Base-by-base conservation (phyloP, 2,329 filamentous ascomycete species). In the Plectosphaerella sp. region DNA sequence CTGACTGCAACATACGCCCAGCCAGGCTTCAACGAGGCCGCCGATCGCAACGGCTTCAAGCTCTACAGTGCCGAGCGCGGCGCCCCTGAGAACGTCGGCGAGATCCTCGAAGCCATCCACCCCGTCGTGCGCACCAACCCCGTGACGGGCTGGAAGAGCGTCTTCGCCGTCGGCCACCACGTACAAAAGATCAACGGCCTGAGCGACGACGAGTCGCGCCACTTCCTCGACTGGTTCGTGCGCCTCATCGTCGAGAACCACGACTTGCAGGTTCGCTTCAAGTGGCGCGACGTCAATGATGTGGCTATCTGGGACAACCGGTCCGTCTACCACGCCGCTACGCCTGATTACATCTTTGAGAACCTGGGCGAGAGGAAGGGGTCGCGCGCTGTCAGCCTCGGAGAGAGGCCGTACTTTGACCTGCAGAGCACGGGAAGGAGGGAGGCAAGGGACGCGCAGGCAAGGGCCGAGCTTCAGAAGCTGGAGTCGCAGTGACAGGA, bases 221-320 rank as follows among this genome's bases (percentile, higher is more conserved):
- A 71, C 43, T 65, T 82, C n/a, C 65, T 81, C 2, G 61, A 72
- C n/a, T 78, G 75, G 73, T 79, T 83, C 55, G 63, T 76, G 8
- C 64, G 72, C 37, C 64, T 82, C 11, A 66, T 83, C 1, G 68
- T 73, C 43, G 73, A 80, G 59, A 82, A 82, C 59, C 79, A 83
- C 58, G 78, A 82, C 58, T 62, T 82, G 43, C 79, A 83, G 63
- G 75, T 81, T 2, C 66, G 77, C 4, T 63, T 67, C 52, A 64
- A 63, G 52, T 78, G 75, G 75, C 57, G 69, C 53, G 64, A 70
- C 45, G 62, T 63, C 8, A 73, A 77, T 47, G 80, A 83, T 33
- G 49, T 67, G 61, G 79, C 78, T 2, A 80, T 83, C 56, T 83
- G 80, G 79, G 79, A 83, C 56, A 82, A 83, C 57, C 68, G 79